Evolutionary conservation across 441 rosid species (phyloP).

Genomic region (Euphorbia schlechtendalii): DNA sequence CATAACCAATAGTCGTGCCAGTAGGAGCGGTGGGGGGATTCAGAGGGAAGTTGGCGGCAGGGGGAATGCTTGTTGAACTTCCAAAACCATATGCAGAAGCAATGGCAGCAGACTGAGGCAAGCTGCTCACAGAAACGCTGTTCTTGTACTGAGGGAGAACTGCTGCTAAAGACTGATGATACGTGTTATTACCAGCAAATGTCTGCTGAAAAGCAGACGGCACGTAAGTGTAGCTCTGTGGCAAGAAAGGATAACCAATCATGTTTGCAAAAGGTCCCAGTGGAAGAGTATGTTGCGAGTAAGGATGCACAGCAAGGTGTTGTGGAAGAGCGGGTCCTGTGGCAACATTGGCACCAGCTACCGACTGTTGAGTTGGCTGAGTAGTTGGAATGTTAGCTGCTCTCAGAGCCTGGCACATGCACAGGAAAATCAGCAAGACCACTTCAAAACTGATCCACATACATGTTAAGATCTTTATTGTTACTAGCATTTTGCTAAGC

Average conservation of each 20-base stretch:
- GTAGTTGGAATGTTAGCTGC: constrained; percentile 46
- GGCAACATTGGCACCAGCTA: constrained; percentile 55
- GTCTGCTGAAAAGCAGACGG: constrained; percentile 93
- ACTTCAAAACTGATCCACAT: not conserved
- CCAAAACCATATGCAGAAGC: constrained; percentile 90
- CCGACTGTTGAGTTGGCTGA: constrained; percentile 57
- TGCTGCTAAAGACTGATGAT: constrained; percentile 86
- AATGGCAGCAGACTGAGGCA: constrained; percentile 86
- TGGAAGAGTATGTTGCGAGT: constrained; percentile 74
- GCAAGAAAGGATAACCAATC: constrained; percentile 81
- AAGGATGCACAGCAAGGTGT: constrained; percentile 87
- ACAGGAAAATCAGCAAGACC: no score
- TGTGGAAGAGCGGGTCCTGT: constrained; percentile 80
- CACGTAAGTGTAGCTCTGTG: constrained; percentile 88
- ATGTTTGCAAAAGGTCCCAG: constrained; percentile 53
- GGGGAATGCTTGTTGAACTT: constrained; percentile 51
- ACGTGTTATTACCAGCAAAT: constrained; percentile 69
- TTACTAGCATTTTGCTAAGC: not conserved
- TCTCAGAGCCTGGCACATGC: constrained; percentile 45
- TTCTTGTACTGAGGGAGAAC: constrained; percentile 85
- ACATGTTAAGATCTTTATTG: not conserved
- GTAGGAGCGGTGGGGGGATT: constrained; percentile 64
- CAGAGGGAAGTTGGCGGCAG: constrained; percentile 52
- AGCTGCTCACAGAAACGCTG: constrained; percentile 62
- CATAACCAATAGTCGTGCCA: constrained; percentile 62